phyloP scores from a whole-genome alignment of 768 basidiomycete species.

The Favolaschia claudopus region DNA sequence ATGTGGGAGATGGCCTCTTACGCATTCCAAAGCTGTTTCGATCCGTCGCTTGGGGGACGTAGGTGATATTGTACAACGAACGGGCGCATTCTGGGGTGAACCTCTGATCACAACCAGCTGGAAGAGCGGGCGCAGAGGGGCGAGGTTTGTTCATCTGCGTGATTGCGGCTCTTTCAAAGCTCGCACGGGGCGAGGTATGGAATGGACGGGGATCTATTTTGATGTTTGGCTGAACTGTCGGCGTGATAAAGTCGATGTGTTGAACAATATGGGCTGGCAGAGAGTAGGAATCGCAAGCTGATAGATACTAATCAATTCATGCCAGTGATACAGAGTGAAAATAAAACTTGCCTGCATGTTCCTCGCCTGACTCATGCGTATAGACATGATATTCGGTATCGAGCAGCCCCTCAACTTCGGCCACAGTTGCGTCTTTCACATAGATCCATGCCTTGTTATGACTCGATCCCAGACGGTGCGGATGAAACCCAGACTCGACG shows the following conservation, averaged over 20 bases:
- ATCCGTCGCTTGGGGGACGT: constrained; percentile 38
- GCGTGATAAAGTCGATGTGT: constrained; percentile 44
- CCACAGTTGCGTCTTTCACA: constrained; percentile 34
- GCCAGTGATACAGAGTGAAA: neutral
- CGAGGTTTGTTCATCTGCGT: constrained; percentile 19
- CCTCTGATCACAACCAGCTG: constrained; percentile 30
- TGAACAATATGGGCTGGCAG: constrained; percentile 37
- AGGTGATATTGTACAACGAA: constrained; percentile 44
- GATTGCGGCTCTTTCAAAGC: neutral
- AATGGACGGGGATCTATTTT: constrained; percentile 12
- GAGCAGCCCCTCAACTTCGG: constrained; percentile 41
- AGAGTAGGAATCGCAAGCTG: constrained; percentile 42
- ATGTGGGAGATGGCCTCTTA: constrained; percentile 2
- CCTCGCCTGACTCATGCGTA: constrained; percentile 35
- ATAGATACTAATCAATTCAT: neutral
- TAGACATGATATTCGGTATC: constrained; percentile 43
- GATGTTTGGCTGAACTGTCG: constrained; percentile 40
- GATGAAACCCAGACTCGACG: constrained; percentile 31
- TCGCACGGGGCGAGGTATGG: neutral
- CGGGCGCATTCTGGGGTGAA: constrained; percentile 41
- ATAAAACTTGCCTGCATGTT: constrained; percentile 37
- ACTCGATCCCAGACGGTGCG: constrained; percentile 31
- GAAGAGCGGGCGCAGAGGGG: constrained; percentile 7
- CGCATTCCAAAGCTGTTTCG: constrained; percentile 42
- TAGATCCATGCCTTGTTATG: constrained; percentile 41